Base-by-base conservation (phyloP, 2,329 filamentous ascomycete species). In the Helotiales sp. region DNA sequence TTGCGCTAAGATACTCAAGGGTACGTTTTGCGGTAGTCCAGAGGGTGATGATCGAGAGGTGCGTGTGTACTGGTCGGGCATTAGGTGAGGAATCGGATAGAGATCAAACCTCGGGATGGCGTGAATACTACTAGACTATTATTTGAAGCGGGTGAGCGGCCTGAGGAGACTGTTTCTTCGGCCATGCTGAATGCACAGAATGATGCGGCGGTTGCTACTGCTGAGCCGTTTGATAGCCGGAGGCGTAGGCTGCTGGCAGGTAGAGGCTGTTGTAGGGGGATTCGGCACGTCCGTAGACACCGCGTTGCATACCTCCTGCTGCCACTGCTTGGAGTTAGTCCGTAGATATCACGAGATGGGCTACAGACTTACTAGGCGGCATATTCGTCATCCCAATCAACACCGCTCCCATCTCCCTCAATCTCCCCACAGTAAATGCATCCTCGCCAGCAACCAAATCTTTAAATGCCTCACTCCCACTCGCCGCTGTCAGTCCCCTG, bases 371-470 rank as follows among this genome's bases (percentile, higher is more conserved):
- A 45, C 40, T 87, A 0, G 86, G 83, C 0, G 84, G 86, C 82
- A 88, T 86, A 64, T 88, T 89, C 0, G 86, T 87, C 52, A 82
- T 81, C 0, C 86, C 87, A 0, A 87, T 77, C 22, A 86, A 74
- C 0, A 87, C 77, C 0, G 81, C 84, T 1, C 85, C 85, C 1
- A 84, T 83, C 30, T 80, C 77, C 3, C 81, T 79, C 6, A 89
- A 77, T 10, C 77, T 76, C 11, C 79, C 71, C 0, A 85, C 84
- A 6, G 83, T 82, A 2, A 82, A 83, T 1, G 85, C 84, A 73
- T 89, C 85, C 52, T 84, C 80, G 7, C 79, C 82, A 0, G 86
- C 81, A 2, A 83, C 70, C 0, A 89, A 73, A 7, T 82, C 73
- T 34, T 80, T 72, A 63, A 89, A 85, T 0, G 86, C 86, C 1